These are phyloP conservation scores for Peniophora sp. DNA, from an alignment of 1,284 basidiomycete genomes.

Conservation along the genomic window DNA sequence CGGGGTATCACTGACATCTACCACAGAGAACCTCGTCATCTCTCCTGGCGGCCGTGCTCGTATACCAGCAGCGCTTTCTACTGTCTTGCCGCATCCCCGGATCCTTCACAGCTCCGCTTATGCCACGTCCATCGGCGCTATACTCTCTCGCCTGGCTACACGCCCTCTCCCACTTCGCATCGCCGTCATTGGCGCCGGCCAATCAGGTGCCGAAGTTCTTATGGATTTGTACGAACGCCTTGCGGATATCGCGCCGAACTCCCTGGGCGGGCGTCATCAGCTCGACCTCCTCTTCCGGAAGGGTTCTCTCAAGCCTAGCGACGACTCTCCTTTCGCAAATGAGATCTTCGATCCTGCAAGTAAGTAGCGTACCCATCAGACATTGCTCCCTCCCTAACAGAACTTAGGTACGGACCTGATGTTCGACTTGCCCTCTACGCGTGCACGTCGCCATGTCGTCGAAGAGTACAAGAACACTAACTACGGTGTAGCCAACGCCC, in stretches of 20 bases:
- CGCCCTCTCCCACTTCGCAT: constrained; percentile 27
- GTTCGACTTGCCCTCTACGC: constrained; percentile 30
- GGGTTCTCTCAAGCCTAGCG: constrained; percentile 46
- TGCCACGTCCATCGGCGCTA: constrained; percentile 27
- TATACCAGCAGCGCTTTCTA: constrained; percentile 31
- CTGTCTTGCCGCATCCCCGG: constrained; percentile 25
- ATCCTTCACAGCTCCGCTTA: constrained; percentile 41
- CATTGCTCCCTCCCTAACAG: constrained; percentile 3
- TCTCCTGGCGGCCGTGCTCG: constrained; percentile 43
- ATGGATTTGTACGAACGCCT: constrained; percentile 40
- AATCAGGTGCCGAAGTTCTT: constrained; percentile 48
- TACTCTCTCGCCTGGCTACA: constrained; percentile 23
- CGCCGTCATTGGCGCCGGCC: constrained; percentile 48
- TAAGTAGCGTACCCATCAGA: constrained; percentile 18
- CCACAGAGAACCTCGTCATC: constrained; percentile 37
- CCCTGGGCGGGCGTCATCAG: constrained; percentile 22
- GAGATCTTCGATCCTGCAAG: constrained; percentile 50
- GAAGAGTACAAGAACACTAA: constrained; percentile 46
- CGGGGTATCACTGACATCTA: constrained; percentile 8
- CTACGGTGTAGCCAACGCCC: constrained; percentile 49
- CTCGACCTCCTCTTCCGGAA: constrained; percentile 49
- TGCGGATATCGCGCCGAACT: constrained; percentile 17
- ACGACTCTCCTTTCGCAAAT: constrained; percentile 52
- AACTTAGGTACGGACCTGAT: constrained; percentile 29
- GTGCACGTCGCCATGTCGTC: constrained; percentile 26